Base-by-base conservation (phyloP, 2,329 filamentous ascomycete genomes). In the Botrytis deweyae region DNA sequence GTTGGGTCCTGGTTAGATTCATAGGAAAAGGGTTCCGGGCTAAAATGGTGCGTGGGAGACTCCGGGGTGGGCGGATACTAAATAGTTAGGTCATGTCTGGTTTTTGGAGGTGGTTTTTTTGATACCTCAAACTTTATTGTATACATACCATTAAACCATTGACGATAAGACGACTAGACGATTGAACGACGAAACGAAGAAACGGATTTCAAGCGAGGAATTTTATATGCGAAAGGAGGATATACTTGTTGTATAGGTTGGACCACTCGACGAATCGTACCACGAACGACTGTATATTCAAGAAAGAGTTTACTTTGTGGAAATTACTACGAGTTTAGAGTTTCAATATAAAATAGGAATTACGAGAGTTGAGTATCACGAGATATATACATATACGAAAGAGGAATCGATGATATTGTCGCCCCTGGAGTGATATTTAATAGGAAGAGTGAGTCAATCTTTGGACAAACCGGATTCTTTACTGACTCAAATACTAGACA, bases 51-150 rank as follows among this genome's bases (percentile, higher is more conserved):
- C 36, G 64, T 68, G 66, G 36, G 49, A 58, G 49, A 58, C 49
- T 68, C 66, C 66, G 49, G 49, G 65, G 49, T 42, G 40, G 62
- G 40, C 62, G 61, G 61, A 40, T 40, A n/a, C 38, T 58, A 58
- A 58, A 29, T 29, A 58, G n/a, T 58, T 58, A 58, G 61, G 61
- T n/a, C 38, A 63, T 63, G 36, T n/a, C 38, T 63, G 38, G 61
- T 40, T 42, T 63, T 61, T 63, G 52, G 16, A 18, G 52, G n/a
- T 29, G n/a, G n/a, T 8, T 18, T 18, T 58, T 58, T 29, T 4
- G n/a, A 58, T 58, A 29, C 18, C 52, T 58, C 18, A 3, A 29
- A 29, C 52, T 58, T 58, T n/a, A 8, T 29, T 33, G 12, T 58
- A 58, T 33, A 42, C 36, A 58, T 58, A 68, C 16, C 49, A 25